Base-by-base conservation (phyloP, 257 asterid species). In the Vinca minor region DNA sequence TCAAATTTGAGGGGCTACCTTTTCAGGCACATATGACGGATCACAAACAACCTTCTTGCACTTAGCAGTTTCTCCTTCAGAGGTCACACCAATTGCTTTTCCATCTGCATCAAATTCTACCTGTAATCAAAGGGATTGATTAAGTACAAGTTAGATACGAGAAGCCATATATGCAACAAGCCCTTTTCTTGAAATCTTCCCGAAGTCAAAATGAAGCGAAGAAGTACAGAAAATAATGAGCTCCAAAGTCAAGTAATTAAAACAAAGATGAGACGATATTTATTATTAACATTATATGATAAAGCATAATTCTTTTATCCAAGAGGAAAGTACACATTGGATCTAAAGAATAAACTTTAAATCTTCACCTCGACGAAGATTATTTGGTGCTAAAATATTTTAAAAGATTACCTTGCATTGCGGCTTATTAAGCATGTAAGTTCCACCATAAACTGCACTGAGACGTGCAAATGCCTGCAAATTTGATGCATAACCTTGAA, bases 381-480 rank as follows among this genome's bases (percentile, higher is more conserved):
- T 29, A 41, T 34, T 8, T 44, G 55, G 48, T 44, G 35, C 17
- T 12, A 56, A 25, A 59, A 23, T 25, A 20, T 42, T 29, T 29
- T 38, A 18, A 23, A 23, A 49, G 9, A 31, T 72, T 79, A 88
- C 96, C 98, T 87, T 84, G 70, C 98, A 93, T 50, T 87, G 78
- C 26, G 99, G 97, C 84, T 89, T 93, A 86, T 83, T 89, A 57
- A 93, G 87, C 98, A 93, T 93, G 84, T 93, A 93, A 17, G 96
- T 89, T 60, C 99, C 99, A 25, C 99, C 99, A 78, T 93, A 93
- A 73, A 93, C 99, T 45, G 97, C 99, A 76, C 99, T 93, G 17
- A 93, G 88, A 60, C 99, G 97, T 58, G 99, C 97, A 79, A 93
- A 93, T 25, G 96, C 99, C 99, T 92, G 85, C 62, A 68, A 65